A percentile compares a stretch with the other conserved stretches of the same genome.
These are phyloP conservation scores for Leishmania braziliensis DNA, from an alignment of 208 protist genomes.

Conservation along the genomic window DNA sequence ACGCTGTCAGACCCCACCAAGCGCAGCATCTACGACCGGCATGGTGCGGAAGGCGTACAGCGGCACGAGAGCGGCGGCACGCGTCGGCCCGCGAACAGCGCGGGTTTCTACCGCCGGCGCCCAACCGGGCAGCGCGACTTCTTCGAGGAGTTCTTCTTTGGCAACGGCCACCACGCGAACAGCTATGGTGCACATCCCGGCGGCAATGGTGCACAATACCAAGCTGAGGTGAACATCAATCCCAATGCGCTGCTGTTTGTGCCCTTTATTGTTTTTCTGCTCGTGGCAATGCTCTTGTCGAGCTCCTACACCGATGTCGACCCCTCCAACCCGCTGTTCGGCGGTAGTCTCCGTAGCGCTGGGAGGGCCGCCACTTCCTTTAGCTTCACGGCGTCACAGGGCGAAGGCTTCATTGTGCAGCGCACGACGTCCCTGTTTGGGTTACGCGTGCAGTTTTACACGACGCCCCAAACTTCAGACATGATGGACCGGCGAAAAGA, in stretches of 20 bases:
- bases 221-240: slow-evolving; percentile 50
- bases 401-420: slow-evolving; percentile 47
- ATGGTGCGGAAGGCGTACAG: slow-evolving; percentile 80
- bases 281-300: slow-evolving; percentile 76
- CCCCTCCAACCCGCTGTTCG: slow-evolving; percentile 27
- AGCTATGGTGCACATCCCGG: background rate
- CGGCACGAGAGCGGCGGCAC: slow-evolving; percentile 72
- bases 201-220: slow-evolving; percentile 21
- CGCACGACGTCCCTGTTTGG: slow-evolving; percentile 63
- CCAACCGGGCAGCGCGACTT: slow-evolving; percentile 45
- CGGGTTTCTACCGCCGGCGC: slow-evolving; percentile 19
- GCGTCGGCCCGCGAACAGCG: slow-evolving; percentile 25
- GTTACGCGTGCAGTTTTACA: slow-evolving; percentile 73
- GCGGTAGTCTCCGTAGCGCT: slow-evolving; percentile 7
- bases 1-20: slow-evolving; percentile 79
- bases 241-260: slow-evolving; percentile 63
- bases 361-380: slow-evolving; percentile 29
- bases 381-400: slow-evolving; percentile 67
- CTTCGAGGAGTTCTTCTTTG: slow-evolving; percentile 84
- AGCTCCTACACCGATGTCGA: slow-evolving; percentile 58
- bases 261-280: slow-evolving; percentile 71
- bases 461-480: slow-evolving; percentile 49
- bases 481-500: slow-evolving; percentile 54
- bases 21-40: slow-evolving; percentile 80
- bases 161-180: slow-evolving; percentile 15